Percentiles rank a stretch among this genome's conserved stretches.
These are phyloP conservation scores for Xylariaceae sp. DNA, from an alignment of 2,329 filamentous ascomycete genomes.

Conservation along the genomic window DNA sequence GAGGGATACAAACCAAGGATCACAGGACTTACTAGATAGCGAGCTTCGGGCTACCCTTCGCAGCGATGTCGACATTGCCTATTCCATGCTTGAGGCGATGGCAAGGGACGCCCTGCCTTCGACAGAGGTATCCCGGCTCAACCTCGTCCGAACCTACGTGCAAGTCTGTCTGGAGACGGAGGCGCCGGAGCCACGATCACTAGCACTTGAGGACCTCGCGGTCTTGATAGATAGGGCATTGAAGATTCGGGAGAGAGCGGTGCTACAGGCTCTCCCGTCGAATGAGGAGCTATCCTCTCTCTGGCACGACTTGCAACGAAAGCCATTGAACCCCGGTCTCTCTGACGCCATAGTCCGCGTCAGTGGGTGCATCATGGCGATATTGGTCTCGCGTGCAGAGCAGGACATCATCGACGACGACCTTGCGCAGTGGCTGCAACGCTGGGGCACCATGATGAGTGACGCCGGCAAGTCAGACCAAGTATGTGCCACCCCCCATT, in stretches of 20 bases:
- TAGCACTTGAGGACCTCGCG: constrained; percentile 41
- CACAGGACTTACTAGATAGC: constrained; percentile 15
- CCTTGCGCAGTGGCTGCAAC: constrained; percentile 17
- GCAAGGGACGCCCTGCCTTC: constrained; percentile 18
- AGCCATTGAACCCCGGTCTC: constrained; percentile 39
- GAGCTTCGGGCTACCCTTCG: constrained; percentile 30
- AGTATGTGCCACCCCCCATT: constrained; percentile 25
- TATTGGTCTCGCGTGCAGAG: constrained; percentile 16
- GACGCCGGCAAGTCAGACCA: constrained; percentile 41
- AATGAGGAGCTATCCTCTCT: constrained; percentile 28
- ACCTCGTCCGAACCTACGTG: constrained; percentile 36
- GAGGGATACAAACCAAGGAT: constrained; percentile 3
- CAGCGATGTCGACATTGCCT: constrained; percentile 32
- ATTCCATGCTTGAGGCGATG: constrained; percentile 32
- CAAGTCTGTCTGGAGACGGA: constrained; percentile 30
- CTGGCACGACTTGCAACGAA: constrained; percentile 32
- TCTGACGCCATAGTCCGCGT: constrained; percentile 41
- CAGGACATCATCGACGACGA: constrained; percentile 6
- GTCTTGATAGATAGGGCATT: constrained; percentile 35
- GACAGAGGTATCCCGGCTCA: constrained; percentile 17
- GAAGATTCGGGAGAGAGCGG: constrained; percentile 7
- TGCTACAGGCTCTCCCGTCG: constrained; percentile 23
- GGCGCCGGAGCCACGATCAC: constrained; percentile 37
- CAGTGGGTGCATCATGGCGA: constrained; percentile 37
- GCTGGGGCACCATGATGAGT: constrained; percentile 44